Evolutionary conservation across 1,284 basidiomycete genomes (phyloP).

Genomic region (Puccinia coronata): DNA sequence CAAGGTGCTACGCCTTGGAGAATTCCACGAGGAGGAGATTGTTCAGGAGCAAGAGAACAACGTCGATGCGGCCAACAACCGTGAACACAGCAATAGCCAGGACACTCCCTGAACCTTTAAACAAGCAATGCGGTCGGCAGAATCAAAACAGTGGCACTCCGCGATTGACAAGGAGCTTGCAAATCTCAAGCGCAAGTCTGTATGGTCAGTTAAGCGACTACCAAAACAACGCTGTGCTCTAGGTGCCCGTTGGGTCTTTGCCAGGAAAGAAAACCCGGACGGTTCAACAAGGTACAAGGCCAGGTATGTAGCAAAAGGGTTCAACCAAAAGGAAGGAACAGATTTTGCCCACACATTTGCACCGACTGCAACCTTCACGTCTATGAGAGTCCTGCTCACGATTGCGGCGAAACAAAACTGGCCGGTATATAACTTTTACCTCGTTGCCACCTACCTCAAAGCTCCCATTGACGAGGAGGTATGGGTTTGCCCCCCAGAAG

Average conservation of each 20-base stretch:
- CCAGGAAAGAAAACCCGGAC: constrained; percentile 13
- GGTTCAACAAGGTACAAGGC: constrained; percentile 48
- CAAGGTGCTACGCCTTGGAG: neutral
- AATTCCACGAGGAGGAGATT: neutral
- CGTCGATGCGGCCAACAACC: no score
- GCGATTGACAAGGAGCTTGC: neutral
- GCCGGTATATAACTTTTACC: constrained; percentile 24
- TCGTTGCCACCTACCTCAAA: no score
- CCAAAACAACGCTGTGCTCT: neutral
- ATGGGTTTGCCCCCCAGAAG: no score
- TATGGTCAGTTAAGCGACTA: neutral
- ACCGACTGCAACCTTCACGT: constrained; percentile 21
- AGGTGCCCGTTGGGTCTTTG: constrained; percentile 42
- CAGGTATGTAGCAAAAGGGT: constrained; percentile 49
- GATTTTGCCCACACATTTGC: no score
- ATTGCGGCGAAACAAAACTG: neutral
- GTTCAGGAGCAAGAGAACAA: no score
- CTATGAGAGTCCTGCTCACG: neutral
- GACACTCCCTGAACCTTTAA: no score
- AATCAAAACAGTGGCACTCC: neutral
- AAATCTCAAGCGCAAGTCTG: neutral
- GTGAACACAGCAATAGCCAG: no score
- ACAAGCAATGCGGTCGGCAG: no score
- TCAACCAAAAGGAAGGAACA: no score
- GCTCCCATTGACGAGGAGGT: no score